phyloP scores from a whole-genome alignment of 164 flowering plant species.

The Taxillus chinensis region DNA sequence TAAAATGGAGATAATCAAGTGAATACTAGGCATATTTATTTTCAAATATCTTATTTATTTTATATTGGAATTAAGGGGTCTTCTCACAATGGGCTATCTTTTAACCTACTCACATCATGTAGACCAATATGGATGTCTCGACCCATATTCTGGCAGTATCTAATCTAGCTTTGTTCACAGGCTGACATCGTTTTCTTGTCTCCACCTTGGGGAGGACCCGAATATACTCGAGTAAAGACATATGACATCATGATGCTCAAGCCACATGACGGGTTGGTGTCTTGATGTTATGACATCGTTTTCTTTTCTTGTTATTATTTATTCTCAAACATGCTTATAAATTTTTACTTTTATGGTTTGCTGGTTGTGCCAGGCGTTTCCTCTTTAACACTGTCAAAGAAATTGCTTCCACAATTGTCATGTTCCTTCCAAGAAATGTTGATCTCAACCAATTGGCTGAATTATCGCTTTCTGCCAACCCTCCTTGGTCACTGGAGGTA shows the following conservation, averaged over 20 bases:
- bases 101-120: no score
- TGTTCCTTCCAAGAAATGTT: conserved; percentile 94
- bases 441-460: conserved; percentile 82
- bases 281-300: background rate
- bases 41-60: no score
- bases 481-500: conserved; percentile 88
- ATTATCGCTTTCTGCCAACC: conserved; percentile 42
- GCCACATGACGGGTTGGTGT: conserved; percentile 67
- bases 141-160: no score
- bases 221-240: conserved; percentile 48
- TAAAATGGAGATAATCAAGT: no score
- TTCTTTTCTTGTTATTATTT: background rate
- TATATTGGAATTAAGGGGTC: no score
- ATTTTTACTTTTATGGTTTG: conserved; percentile 3
- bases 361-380: conserved; percentile 28
- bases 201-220: conserved; percentile 99
- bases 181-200: conserved; percentile 77
- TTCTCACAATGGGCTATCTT: no score
- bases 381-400: conserved; percentile 51
- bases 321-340: background rate
- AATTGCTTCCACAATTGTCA: conserved; percentile 61
- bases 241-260: conserved; percentile 70
- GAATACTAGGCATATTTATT: no score
- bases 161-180: conserved; percentile 23
- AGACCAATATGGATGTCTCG: no score